Evolutionary conservation across 352 stramenopile species (phyloP).

Genomic region (Globisporangium parvum): DNA sequence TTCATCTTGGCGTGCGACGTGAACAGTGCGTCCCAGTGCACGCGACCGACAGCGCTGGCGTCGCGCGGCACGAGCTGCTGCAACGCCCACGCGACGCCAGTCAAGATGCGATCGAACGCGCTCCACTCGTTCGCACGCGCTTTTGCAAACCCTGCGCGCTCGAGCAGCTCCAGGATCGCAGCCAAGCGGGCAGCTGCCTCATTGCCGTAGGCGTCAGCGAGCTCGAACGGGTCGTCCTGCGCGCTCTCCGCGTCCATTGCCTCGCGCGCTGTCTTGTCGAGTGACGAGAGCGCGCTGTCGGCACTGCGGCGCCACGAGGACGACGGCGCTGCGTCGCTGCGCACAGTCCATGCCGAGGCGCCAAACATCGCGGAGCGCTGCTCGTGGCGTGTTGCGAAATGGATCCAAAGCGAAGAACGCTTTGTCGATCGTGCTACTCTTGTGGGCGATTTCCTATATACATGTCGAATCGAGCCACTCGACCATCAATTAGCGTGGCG

Average conservation of each 20-base stretch:
- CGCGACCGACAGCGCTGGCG: conserved; percentile 26
- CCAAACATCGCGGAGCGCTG: too few relatives aligned
- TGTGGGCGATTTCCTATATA: too few relatives aligned
- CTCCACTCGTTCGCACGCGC: conserved; percentile 28
- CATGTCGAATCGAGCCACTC: too few relatives aligned
- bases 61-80: conserved; percentile 52
- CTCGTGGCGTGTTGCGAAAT: too few relatives aligned
- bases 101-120: conserved; percentile 60
- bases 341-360: too few relatives aligned
- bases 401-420: too few relatives aligned
- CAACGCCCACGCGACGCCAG: conserved; percentile 53
- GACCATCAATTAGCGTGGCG: not conserved
- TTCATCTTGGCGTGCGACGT: conserved; percentile 64
- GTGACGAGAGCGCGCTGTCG: too few relatives aligned
- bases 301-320: too few relatives aligned
- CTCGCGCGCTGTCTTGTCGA: not conserved
- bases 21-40: conserved; percentile 65
- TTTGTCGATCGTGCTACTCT: too few relatives aligned
- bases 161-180: conserved; percentile 24
- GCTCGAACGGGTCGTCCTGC: conserved; percentile 19
- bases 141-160: conserved; percentile 38
- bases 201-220: conserved; percentile 25
- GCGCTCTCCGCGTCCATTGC: not conserved
- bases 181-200: conserved; percentile 31
- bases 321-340: too few relatives aligned